Evolutionary conservation across 2,329 filamentous ascomycete species (phyloP).

Genomic region (Apiospora sp.): DNA sequence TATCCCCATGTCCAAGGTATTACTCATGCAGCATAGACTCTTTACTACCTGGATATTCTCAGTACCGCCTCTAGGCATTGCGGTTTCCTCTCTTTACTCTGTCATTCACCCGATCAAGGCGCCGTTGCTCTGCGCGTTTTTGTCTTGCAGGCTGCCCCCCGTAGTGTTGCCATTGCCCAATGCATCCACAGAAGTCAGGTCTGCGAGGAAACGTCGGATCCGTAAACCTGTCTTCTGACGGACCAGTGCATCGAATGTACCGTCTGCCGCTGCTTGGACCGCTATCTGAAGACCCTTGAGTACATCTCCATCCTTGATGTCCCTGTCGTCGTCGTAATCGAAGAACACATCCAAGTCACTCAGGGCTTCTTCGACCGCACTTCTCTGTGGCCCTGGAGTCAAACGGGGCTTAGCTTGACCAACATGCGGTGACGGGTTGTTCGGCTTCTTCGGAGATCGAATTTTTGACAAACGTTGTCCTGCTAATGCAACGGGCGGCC

Average conservation of each 20-base stretch:
- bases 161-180: slow-evolving; percentile 44
- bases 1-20: not conserved
- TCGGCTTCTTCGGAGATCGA: not conserved
- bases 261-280: slow-evolving; percentile 63
- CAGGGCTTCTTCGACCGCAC: slow-evolving; percentile 11
- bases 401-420: not conserved
- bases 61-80: not conserved
- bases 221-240: slow-evolving; percentile 59
- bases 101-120: slow-evolving; percentile 17
- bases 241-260: slow-evolving; percentile 61
- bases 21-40: not conserved
- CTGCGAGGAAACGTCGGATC: slow-evolving; percentile 62
- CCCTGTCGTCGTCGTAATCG: slow-evolving; percentile 50
- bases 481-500: not conserved
- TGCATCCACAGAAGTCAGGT: slow-evolving; percentile 59
- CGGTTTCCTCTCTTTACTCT: not conserved
- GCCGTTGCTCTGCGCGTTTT: slow-evolving; percentile 30
- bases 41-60: not conserved
- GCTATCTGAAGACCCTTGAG: slow-evolving; percentile 63
- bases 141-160: slow-evolving; percentile 32
- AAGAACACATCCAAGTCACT: slow-evolving; percentile 40
- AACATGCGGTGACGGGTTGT: not conserved
- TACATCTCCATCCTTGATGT: slow-evolving; percentile 59
- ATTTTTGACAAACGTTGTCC: not conserved
- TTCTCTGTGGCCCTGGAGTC: not conserved